A percentile compares a stretch with the other conserved stretches of the same genome.
These are phyloP conservation scores for Rubia yunnanensis DNA, from an alignment of 257 asterid species.

Conservation along the genomic window DNA sequence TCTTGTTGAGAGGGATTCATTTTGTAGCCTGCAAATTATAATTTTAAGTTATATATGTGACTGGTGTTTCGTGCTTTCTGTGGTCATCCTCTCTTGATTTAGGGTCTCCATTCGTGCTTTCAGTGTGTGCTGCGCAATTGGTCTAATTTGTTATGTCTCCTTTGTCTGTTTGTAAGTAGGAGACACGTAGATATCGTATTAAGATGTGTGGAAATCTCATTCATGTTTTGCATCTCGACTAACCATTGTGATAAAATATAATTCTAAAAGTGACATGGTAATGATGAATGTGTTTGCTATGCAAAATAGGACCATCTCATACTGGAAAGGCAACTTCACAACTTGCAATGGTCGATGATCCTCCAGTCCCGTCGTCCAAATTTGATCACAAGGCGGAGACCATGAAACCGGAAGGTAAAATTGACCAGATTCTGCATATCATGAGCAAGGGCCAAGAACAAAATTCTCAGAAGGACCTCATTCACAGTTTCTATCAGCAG, in stretches of 20 bases:
- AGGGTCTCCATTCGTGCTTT: too few relatives aligned
- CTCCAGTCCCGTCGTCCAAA: too few relatives aligned
- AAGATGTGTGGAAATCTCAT: too few relatives aligned
- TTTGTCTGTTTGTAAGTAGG: too few relatives aligned
- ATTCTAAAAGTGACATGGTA: background rate
- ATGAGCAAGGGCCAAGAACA: conserved; percentile 49
- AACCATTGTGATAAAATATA: background rate
- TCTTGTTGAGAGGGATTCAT: background rate
- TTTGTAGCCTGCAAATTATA: background rate
- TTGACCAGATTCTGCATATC: conserved; percentile 31
- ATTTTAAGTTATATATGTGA: background rate
- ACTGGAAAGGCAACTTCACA: too few relatives aligned
- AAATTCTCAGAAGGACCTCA: conserved; percentile 33
- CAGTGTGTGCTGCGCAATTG: too few relatives aligned
- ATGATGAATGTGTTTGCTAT: background rate
- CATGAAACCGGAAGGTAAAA: conserved; percentile 40
- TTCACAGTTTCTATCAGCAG: conserved; percentile 43
- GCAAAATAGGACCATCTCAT: conserved; percentile 1
- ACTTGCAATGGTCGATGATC: too few relatives aligned
- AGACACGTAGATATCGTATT: background rate
- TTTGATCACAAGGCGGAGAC: conserved; percentile 47
- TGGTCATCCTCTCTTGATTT: background rate
- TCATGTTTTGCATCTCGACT: background rate
- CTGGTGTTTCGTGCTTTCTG: background rate
- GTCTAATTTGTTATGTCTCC: background rate